Evolutionary conservation across 345 rosid genomes (phyloP), one percentile per base, ranked within the genome.

Genomic region (Physaria fendleri): DNA sequence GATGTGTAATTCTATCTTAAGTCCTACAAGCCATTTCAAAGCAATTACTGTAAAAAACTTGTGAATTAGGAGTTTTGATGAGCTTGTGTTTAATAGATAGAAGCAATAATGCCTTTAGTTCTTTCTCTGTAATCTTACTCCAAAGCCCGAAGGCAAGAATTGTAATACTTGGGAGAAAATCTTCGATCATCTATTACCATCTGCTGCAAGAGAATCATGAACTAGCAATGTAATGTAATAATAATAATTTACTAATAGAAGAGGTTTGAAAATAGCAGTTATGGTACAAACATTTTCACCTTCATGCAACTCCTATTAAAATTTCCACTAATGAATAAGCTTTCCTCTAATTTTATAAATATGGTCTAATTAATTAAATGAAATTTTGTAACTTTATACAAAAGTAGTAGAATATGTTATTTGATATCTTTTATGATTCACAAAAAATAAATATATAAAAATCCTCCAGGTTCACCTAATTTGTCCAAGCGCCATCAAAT

Each of bases 1-100:
- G n/a, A n/a, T n/a, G n/a, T n/a, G n/a, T n/a, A n/a, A n/a, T n/a
- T 45, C 13, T 85, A 88, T 62, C 90, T 88, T 33, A 76, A 88
- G 69, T 20, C 90, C 2, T 82, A 75, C 64, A 91, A 85, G 75
- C 92, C 95, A 13, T 87, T 91, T 56, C 58, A 40, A 40, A 72
- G 79, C 37, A 42, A 45, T 50, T 74, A 83, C 67, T 85, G 56
- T n/a, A n/a, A 68, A 21, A 6, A 32, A 43, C 54, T 48, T 27
- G 32, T 1, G 17, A n/a, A 7, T 5, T 37, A 14, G 20, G 28
- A 25, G 8, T 17, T n/a, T 38, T 41, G 33, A 62, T 40, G 16
- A 62, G 30, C 32, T 62, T 62, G 20, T 38, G 29, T 45, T 44
- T 27, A 30, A 65, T 28, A 56, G 56, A 38, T 46, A 14, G 38